A percentile compares a stretch with the other conserved stretches of the same genome.
phyloP scores from a whole-genome alignment of 2,329 filamentous ascomycete species.

The Phaeosphaeria sp. region DNA sequence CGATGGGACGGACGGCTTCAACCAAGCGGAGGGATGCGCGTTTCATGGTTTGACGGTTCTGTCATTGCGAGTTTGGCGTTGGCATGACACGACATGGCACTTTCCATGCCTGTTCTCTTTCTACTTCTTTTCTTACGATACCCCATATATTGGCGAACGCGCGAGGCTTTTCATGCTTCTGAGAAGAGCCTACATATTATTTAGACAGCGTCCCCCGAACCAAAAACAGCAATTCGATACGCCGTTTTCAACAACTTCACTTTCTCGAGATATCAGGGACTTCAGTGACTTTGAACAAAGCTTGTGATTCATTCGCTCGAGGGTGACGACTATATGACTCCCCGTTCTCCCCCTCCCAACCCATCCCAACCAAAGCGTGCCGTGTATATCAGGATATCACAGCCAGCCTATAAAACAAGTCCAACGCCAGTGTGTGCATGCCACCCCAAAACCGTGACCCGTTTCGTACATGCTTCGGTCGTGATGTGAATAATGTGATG shows the following conservation, averaged over 20 bases:
- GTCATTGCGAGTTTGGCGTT: neutral
- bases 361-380: neutral
- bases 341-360: neutral
- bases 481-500: constrained; percentile 11
- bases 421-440: constrained; percentile 42
- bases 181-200: constrained; percentile 25
- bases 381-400: neutral
- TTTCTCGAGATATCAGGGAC: neutral
- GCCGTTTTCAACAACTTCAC: neutral
- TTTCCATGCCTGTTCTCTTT: neutral
- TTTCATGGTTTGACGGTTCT: neutral
- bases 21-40: neutral
- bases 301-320: constrained; percentile 1
- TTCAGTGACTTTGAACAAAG: neutral
- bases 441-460: constrained; percentile 27
- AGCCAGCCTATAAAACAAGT: constrained; percentile 4
- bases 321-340: constrained; percentile 11
- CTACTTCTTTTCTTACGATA: constrained; percentile 26
- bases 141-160: constrained; percentile 38
- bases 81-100: neutral
- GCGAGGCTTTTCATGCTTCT: constrained; percentile 42
- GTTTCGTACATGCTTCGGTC: constrained; percentile 27
- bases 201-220: constrained; percentile 33
- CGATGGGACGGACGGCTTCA: neutral
- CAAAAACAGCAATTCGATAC: constrained; percentile 34